Conservation (phyloP, 2,329 filamentous ascomycete species). For the Cercospora beticola region DNA sequence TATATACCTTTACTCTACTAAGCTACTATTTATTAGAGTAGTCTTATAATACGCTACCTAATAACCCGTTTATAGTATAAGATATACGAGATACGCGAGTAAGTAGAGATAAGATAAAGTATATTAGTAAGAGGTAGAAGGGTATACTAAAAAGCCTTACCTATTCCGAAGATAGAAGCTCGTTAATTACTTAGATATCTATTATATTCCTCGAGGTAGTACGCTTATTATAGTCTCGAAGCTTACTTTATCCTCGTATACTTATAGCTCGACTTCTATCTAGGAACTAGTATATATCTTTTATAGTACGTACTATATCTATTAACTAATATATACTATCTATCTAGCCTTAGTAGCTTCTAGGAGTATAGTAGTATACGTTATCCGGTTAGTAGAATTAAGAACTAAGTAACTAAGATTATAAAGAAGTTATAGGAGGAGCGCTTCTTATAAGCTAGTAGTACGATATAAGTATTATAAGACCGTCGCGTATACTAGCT, state of each 20-base stretch:
- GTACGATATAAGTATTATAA: background rate
- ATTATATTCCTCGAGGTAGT: background rate
- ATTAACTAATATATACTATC: background rate
- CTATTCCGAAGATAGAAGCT: background rate
- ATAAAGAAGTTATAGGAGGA: background rate
- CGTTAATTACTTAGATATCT: background rate
- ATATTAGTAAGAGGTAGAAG: background rate
- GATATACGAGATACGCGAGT: background rate
- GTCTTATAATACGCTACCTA: background rate
- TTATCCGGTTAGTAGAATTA: background rate
- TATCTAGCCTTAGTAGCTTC: background rate
- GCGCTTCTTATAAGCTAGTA: background rate
- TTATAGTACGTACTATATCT: background rate
- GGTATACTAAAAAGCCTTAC: background rate
- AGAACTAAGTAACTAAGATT: background rate
- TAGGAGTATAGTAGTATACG: background rate
- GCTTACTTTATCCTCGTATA: background rate
- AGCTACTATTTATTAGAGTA: background rate
- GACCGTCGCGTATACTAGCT: background rate
- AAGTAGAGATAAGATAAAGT: background rate
- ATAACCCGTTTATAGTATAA: background rate
- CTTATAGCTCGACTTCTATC: background rate
- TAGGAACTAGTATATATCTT: background rate
- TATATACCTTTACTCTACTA: background rate
- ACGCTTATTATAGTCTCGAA: background rate